phyloP scores from a whole-genome alignment of 768 basidiomycete species.

The Kondoa malvinella region DNA sequence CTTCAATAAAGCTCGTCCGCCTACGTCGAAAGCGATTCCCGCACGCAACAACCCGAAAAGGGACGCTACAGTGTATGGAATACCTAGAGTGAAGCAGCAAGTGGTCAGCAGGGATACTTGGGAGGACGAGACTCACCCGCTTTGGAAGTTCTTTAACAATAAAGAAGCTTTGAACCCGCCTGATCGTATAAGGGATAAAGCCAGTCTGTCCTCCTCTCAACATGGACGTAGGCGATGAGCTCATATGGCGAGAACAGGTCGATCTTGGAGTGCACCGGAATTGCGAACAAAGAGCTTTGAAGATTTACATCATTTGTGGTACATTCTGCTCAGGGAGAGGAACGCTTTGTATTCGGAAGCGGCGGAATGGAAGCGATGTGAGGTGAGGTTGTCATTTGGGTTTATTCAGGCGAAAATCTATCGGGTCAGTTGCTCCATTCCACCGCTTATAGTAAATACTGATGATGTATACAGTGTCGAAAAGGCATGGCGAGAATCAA shows the following conservation, averaged over 20 bases:
- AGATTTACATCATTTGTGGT: constrained; percentile 91
- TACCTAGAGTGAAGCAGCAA: constrained; percentile 6
- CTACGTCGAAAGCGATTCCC: constrained; percentile 8
- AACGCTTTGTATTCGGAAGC: constrained; percentile 78
- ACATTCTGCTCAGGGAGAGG: constrained; percentile 66
- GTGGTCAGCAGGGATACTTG: not conserved
- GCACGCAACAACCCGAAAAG: constrained; percentile 23
- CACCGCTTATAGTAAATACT: not conserved
- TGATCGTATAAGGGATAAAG: constrained; percentile 19
- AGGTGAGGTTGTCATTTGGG: not conserved
- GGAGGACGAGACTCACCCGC: constrained; percentile 19
- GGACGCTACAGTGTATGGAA: constrained; percentile 22
- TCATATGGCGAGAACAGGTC: constrained; percentile 37
- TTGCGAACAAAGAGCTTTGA: constrained; percentile 77
- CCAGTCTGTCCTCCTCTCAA: constrained; percentile 7
- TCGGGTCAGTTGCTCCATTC: not conserved
- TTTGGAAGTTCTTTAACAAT: constrained; percentile 27
- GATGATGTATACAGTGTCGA: constrained; percentile 43
- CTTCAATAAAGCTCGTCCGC: not conserved
- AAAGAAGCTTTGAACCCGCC: constrained; percentile 19
- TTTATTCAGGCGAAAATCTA: not conserved
- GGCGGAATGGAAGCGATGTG: constrained; percentile 39
- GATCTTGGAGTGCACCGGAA: constrained; percentile 72
- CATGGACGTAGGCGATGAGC: not conserved
- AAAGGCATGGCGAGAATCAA: constrained; percentile 98